Evolutionary conservation across 768 basidiomycete species (phyloP), one percentile per base, ranked within the genome.

Genomic region (Chalciporus chontae): DNA sequence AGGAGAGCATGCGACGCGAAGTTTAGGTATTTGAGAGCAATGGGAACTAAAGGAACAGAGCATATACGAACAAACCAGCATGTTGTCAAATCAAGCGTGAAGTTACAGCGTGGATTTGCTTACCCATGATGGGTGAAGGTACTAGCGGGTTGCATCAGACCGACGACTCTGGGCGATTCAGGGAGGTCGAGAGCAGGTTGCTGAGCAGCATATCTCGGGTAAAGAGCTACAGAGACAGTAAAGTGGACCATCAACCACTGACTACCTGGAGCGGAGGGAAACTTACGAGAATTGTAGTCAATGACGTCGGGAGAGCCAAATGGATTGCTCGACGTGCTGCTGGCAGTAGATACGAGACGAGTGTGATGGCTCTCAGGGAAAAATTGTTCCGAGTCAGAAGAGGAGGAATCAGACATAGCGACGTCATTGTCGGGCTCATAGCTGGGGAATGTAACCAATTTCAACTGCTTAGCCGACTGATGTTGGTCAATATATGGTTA

Each of bases 11-110:
- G 89, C 86, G 51, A 91, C 75, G 55, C 86, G 83, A 57, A 91
- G 77, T 67, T 90, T 90, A 14, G 89, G 89, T 51, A 91, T 89
- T 69, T 89, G 87, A 21, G 81, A 81, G 59, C 89, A 91, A 44
- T 76, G 75, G 47, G 80, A 72, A 36, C 86, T 89, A 60, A 50
- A 26, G 14, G 44, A 24, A 53, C 18, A 27, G 47, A 18, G 42
- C 19, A 42, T 11, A 32, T 23, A 49, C 51, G 43, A 62, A 61
- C 47, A 47, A 45, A 43, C 45, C 26, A 44, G 2, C 18, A 43
- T 13, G 47, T 19, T 51, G 46, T 62, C 48, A 55, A 59, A 51
- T 43, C 47, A 53, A 55, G 5, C 10, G 19, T 32, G 13, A 27
- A n/a, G 8, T 9, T 15, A 47, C 32, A 21, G 15, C n/a, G 18